Evolutionary conservation across 306 rosid species (phyloP).

Genomic region (Ochetophila trinervis): DNA sequence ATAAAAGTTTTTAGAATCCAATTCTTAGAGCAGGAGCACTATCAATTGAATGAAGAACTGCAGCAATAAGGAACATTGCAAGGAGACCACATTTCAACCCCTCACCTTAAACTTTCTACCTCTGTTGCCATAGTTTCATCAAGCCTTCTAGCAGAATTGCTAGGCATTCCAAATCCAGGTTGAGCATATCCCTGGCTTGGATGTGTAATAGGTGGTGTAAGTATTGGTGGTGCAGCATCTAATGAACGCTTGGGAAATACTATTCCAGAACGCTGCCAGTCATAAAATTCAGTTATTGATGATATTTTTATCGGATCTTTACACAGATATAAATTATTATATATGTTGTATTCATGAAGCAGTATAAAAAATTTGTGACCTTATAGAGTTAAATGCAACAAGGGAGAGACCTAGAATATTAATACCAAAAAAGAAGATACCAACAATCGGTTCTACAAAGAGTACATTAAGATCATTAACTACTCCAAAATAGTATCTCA

Average conservation of each 20-base stretch:
- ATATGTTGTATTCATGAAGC: background rate
- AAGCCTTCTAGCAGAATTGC: slow-evolving; percentile 85
- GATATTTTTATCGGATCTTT: background rate
- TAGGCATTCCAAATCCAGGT: slow-evolving; percentile 85
- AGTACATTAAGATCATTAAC: no score
- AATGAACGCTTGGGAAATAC: slow-evolving; percentile 73
- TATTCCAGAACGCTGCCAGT: slow-evolving; percentile 81
- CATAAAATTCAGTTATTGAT: slow-evolving; percentile 27
- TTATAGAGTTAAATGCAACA: background rate
- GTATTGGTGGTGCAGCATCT: slow-evolving; percentile 74
- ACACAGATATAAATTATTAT: background rate
- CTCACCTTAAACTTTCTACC: slow-evolving; percentile 79
- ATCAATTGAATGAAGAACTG: background rate
- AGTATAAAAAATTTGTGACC: background rate
- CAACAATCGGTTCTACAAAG: no score
- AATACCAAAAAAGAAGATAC: no score
- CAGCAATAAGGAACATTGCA: background rate
- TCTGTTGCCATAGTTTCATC: slow-evolving; percentile 98
- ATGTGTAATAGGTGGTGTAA: slow-evolving; percentile 76
- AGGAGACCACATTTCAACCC: background rate
- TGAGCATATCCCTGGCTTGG: slow-evolving; percentile 42
- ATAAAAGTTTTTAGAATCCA: slow-evolving; percentile 1
- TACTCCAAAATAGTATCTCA: background rate
- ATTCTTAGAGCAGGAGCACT: background rate
- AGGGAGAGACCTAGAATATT: background rate